Conservation (phyloP, 305 asterid species). For the Fraxinus sp. region DNA sequence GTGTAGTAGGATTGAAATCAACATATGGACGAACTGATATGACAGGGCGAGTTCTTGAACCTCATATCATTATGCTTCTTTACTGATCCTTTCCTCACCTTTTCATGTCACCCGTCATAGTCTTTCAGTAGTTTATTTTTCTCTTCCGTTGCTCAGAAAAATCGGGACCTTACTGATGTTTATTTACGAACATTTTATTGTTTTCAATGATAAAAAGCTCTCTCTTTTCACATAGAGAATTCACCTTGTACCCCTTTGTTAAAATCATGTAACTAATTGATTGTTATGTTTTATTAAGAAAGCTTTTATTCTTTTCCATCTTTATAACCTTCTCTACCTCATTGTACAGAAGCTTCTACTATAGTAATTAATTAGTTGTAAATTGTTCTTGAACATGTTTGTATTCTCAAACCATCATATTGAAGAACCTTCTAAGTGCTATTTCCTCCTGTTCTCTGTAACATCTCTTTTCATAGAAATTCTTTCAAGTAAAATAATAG, state of each 20-base stretch:
- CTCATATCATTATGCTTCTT: conserved; percentile 15
- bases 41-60: conserved; percentile 56
- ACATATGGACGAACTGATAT: conserved; percentile 88
- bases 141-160: not conserved
- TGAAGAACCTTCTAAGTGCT: not conserved
- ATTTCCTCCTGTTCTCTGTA: not conserved
- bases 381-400: conserved; percentile 19
- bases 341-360: not conserved
- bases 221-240: not conserved
- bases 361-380: not conserved
- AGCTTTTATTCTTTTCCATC: not conserved
- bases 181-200: not conserved
- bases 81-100: not conserved
- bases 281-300: not conserved
- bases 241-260: not conserved
- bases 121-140: not conserved
- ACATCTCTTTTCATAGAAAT: not conserved
- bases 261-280: not conserved
- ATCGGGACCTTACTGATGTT: not conserved
- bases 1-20: conserved; percentile 90
- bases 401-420: conserved; percentile 1
- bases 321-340: conserved; percentile 15
- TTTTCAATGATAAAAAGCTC: not conserved
- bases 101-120: conserved; percentile 13
- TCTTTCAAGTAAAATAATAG: not conserved